Evolutionary conservation across 345 rosid genomes (phyloP), one percentile per base, ranked within the genome.

Genomic region (Conringia planisiliqua): DNA sequence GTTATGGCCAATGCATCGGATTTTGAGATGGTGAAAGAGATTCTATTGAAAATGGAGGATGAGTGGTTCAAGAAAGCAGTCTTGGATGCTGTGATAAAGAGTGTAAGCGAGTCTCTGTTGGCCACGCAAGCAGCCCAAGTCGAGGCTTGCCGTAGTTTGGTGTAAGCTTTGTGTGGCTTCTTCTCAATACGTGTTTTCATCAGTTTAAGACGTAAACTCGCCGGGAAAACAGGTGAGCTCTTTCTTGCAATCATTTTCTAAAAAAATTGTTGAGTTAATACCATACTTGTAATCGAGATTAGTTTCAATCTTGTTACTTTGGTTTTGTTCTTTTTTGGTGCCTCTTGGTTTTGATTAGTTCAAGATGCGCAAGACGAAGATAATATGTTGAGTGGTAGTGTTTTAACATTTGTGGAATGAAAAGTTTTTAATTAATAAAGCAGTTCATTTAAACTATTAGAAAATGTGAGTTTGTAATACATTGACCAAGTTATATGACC

Each of bases 1-100:
- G 71, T 90, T 50, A 54, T 83, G 81, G 82, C 78, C 0, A 80
- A 82, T n/a, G 86, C 77, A 12, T 73, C 83, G 47, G 82, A 86
- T 78, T 90, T 92, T 65, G 80, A 78, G 20, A 61, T 79, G 68
- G 85, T 92, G 63, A 83, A 65, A 44, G 93, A 92, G 75, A 71
- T 86, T 62, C 86, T 94, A 10, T 73, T 77, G 81, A 85, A 87
- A 81, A 81, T 87, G 80, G 92, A 87, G 66, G 91, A 95, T 48
- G 85, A 81, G n/a, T 36, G 7, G 69, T 86, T 69, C 74, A 90
- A 62, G 81, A 90, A 86, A 77, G 77, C 72, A 44, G 78, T 92
- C 3, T 76, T 90, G 24, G 84, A 87, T 63, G 88, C 91, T 32
- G 88, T 83, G 17, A 55, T 71, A 70, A 84, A 74, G 75, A 58